Evolutionary conservation across 495 filamentous ascomycete species (phyloP), one percentile per base, ranked within the genome.

Genomic region (Penicillium simplicissimum): DNA sequence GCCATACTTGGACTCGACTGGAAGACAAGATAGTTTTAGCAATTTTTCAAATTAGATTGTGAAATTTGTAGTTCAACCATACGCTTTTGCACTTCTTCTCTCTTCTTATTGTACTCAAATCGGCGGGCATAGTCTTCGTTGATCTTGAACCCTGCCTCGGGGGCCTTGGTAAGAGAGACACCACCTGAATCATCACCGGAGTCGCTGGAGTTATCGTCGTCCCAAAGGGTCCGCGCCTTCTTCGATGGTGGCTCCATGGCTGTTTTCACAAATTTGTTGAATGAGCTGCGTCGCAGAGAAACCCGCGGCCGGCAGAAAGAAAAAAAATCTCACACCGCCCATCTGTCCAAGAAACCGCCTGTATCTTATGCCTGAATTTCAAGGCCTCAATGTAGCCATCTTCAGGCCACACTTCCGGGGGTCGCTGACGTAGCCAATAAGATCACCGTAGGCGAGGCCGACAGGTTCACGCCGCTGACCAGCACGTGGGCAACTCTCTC

Each of bases 21-120:
- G 59, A 63, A 9, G 14, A 45, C 55, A 47, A 9, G 40, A 52
- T 37, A 53, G 28, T 19, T 55, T 70, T 54, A 71, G 69, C 17
- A 45, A 38, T 19, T 1, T 8, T 6, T 21, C 42, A 14, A 2
- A 5, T 21, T 9, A 36, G 48, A 15, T 9, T 14, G 9, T 11
- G n/a, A 11, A 28, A 7, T 3, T 23, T 23, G 23, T 17, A 13
- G 47, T 23, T 7, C 9, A 45, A 42, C 82, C 87, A 78, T 77
- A 94, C 93, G 75, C 69, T 87, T 83, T n/a, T 90, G 85, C 56
- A 88, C 79, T 70, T 98, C 95, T 75, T 95, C 92, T 31, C 95
- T 85, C 78, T 94, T 95, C 80, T 97, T 96, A 78, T 98, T 98
- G 71, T 97, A 82, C 73, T 98, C 93, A 67, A 97, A 98, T 38